These are phyloP conservation scores for Melaleuca quinquenervia DNA, from an alignment of 345 rosid species.

Conservation along the genomic window DNA sequence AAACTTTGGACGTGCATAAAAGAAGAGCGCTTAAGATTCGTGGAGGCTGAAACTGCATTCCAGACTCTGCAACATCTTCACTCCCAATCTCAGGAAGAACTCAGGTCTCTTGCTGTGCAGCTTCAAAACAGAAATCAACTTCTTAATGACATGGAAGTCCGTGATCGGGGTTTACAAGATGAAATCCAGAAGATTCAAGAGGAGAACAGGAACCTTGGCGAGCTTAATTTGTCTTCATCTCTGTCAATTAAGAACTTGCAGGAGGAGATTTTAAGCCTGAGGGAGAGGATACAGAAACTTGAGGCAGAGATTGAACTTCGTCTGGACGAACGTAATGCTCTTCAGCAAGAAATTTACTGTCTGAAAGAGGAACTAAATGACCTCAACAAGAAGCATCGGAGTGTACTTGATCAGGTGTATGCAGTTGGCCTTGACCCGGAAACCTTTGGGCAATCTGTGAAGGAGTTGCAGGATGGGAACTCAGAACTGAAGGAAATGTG, in stretches of 20 bases:
- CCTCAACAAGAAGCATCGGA: conserved; percentile 53
- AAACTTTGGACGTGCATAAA: conserved; percentile 77
- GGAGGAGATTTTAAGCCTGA: conserved; percentile 53
- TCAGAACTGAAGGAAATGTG: conserved; percentile 34
- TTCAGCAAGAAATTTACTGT: conserved; percentile 96
- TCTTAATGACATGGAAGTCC: conserved; percentile 58
- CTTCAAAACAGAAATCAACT: conserved; percentile 47
- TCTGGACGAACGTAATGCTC: conserved; percentile 84
- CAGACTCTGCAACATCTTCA: conserved; percentile 91
- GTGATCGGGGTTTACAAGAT: conserved; percentile 39
- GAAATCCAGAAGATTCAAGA: conserved; percentile 45
- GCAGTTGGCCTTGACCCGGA: conserved; percentile 56
- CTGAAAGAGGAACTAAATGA: conserved; percentile 86
- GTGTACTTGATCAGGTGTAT: conserved; percentile 58
- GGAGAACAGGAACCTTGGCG: conserved; percentile 47
- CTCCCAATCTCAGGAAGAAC: conserved; percentile 94
- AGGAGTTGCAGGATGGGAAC: conserved; percentile 60
- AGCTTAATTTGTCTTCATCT: conserved; percentile 63
- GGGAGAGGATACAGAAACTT: conserved; percentile 68
- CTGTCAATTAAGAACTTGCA: conserved; percentile 53
- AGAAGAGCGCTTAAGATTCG: conserved; percentile 74
- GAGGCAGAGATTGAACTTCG: conserved; percentile 89
- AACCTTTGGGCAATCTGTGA: conserved; percentile 53
- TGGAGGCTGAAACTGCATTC: conserved; percentile 98
- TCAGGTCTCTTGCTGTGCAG: conserved; percentile 56